Evolutionary conservation across 768 basidiomycete species (phyloP), one percentile per base, ranked within the genome.

Genomic region (Neoboletus magnificus): DNA sequence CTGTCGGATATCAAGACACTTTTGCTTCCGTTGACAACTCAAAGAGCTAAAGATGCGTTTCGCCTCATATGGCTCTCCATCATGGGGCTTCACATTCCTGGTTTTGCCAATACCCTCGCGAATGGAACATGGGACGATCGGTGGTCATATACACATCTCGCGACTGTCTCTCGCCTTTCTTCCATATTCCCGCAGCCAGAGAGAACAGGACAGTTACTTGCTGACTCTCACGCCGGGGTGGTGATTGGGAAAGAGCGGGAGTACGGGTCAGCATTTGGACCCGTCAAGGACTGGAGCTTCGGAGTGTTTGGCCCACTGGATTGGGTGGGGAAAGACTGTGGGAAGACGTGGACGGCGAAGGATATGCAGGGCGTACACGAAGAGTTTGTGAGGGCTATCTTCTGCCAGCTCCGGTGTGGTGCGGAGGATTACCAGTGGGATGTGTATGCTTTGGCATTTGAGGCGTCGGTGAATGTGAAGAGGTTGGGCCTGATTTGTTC

Each of bases 61-160:
- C 82, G 90, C 5, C 65, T 84, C 42, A 79, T 82, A 23, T 92
- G 86, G 86, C 73, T 93, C 12, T 83, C 84, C 8, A 74, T 86
- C 63, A 69, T 86, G 36, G 89, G 91, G 22, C 77, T 92, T 29
- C 80, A 86, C 62, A 73, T 90, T 29, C 90, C 91, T 40, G 88
- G 87, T 1, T 79, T 91, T 62, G 64, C 76, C 25, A 60, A 71
- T 22, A 76, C 76, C 3, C 61, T 83, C 43, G 72, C 75, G 2
- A 57, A 58, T 32, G 66, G 72, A 33, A 74, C 79, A 51, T 79
- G 79, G 77, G 87, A 91, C 68, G 89, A 91, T 64, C 77, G 85
- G 51, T 92, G 89, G 89, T 77, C 75, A 52, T 66, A 72, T 61
- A 74, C 72, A 16, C 73, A 81, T 60, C 68, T 90, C 15, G 71